Percentiles rank a stretch among this genome's conserved stretches.
Evolutionary conservation across 2,329 filamentous ascomycete species (phyloP).

Genomic region (Xylariaceae sp.): DNA sequence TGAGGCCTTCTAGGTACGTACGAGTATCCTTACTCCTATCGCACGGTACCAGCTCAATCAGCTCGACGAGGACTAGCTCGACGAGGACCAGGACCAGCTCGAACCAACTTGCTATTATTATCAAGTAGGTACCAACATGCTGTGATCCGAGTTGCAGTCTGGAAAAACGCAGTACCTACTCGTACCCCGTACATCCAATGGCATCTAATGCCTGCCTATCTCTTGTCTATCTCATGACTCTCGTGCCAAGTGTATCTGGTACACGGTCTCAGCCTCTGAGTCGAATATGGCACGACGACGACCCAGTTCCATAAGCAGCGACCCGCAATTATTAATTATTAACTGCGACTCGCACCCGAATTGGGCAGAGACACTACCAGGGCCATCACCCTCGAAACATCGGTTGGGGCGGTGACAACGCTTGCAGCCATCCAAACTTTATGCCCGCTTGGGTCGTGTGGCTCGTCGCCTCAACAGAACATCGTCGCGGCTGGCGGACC

Average conservation of each 20-base stretch:
- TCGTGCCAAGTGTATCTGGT: background rate
- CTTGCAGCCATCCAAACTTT: background rate
- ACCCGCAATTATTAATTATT: background rate
- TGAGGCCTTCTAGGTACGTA: background rate
- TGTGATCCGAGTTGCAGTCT: background rate
- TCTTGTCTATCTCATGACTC: background rate
- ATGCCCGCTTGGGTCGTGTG: background rate
- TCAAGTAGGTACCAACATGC: too few species aligned
- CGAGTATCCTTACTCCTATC: too few species aligned
- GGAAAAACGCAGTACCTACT: too few species aligned
- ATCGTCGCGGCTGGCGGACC: background rate
- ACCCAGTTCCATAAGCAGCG: background rate
- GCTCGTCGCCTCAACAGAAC: background rate
- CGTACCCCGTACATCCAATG: too few species aligned
- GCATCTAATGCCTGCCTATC: background rate
- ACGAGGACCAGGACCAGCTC: too few species aligned
- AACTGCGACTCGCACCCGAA: background rate
- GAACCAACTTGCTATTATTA: too few species aligned
- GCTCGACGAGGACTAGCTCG: too few species aligned
- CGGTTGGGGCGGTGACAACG: background rate
- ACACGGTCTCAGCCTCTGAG: background rate
- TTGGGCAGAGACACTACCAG: background rate
- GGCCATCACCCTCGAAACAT: background rate
- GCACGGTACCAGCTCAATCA: background rate
- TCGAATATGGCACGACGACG: background rate